A percentile compares a stretch with the other conserved stretches of the same genome.
phyloP scores from a whole-genome alignment of 208 protist species.

The Leishmania aethiopica region DNA sequence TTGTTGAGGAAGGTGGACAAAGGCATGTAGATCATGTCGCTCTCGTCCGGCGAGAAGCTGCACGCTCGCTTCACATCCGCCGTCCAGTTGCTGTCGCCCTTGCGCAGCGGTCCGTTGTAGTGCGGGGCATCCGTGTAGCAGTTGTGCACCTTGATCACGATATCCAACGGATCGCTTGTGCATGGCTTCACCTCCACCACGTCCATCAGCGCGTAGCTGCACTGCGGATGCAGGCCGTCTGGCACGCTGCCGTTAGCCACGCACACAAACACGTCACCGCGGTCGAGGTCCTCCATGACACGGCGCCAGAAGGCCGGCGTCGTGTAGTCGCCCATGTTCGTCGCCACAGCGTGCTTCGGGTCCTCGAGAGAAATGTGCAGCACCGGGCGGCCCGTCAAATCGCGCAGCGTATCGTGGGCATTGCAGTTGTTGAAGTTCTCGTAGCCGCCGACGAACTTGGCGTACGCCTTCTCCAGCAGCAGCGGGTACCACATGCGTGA shows the following conservation, averaged over 20 bases:
- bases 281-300: slow-evolving; percentile 53
- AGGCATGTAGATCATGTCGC: slow-evolving; percentile 62
- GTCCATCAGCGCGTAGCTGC: slow-evolving; percentile 77
- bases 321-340: slow-evolving; percentile 75
- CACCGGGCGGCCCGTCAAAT: slow-evolving; percentile 83
- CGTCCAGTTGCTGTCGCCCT: slow-evolving; percentile 53
- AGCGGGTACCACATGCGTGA: slow-evolving; percentile 81
- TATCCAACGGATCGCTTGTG: slow-evolving; percentile 48
- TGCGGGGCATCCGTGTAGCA: slow-evolving; percentile 66
- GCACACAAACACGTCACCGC: slow-evolving; percentile 77
- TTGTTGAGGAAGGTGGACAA: slow-evolving; percentile 74
- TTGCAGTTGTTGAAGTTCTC: slow-evolving; percentile 82
- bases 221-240: slow-evolving; percentile 72
- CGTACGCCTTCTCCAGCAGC: slow-evolving; percentile 92
- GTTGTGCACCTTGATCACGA: slow-evolving; percentile 80
- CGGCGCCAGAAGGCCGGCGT: slow-evolving; percentile 70
- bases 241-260: slow-evolving; percentile 56
- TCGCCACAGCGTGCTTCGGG: slow-evolving; percentile 68
- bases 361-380: slow-evolving; percentile 80
- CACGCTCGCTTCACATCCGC: slow-evolving; percentile 47
- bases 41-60: slow-evolving; percentile 46
- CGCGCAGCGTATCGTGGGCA: slow-evolving; percentile 80
- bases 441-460: slow-evolving; percentile 89
- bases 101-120: slow-evolving; percentile 59
- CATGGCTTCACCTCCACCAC: slow-evolving; percentile 51